phyloP scores from a whole-genome alignment of 225 moss, liverwort and hornwort genomes.

The Asterella californica region DNA sequence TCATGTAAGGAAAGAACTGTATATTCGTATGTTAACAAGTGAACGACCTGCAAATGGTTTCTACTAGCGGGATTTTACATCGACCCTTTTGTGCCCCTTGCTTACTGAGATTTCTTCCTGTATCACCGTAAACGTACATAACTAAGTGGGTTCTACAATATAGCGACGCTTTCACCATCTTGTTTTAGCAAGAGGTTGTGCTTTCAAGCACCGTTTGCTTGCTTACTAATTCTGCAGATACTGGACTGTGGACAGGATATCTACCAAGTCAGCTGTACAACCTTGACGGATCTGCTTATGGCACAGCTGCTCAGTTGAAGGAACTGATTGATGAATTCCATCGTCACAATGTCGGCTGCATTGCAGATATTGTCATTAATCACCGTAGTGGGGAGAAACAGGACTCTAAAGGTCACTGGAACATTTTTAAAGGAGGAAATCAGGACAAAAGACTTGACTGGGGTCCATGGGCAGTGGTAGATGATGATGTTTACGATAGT shows the following conservation, averaged over 20 bases:
- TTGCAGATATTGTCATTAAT: slow-evolving; percentile 80
- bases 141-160: too few species aligned
- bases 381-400: slow-evolving; percentile 70
- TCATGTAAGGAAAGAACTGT: too few species aligned
- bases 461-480: slow-evolving; percentile 86
- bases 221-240: not conserved
- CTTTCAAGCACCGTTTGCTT: not conserved
- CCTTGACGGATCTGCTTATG: slow-evolving; percentile 67
- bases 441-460: slow-evolving; percentile 69
- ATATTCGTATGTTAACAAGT: too few species aligned
- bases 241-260: slow-evolving; percentile 51
- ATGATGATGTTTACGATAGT: slow-evolving; percentile 64
- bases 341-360: slow-evolving; percentile 45
- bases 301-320: slow-evolving; percentile 54
- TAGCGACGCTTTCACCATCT: not conserved
- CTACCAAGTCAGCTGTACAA: slow-evolving; percentile 71
- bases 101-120: too few species aligned
- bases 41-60: too few species aligned
- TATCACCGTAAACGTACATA: too few species aligned
- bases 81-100: too few species aligned
- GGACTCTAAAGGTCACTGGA: slow-evolving; percentile 69
- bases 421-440: slow-evolving; percentile 73
- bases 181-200: not conserved
- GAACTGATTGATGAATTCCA: slow-evolving; percentile 63
- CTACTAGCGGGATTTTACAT: too few species aligned